These are phyloP conservation scores for Annulohypoxylon truncatum DNA, from an alignment of 2,329 filamentous ascomycete genomes.

Conservation along the genomic window DNA sequence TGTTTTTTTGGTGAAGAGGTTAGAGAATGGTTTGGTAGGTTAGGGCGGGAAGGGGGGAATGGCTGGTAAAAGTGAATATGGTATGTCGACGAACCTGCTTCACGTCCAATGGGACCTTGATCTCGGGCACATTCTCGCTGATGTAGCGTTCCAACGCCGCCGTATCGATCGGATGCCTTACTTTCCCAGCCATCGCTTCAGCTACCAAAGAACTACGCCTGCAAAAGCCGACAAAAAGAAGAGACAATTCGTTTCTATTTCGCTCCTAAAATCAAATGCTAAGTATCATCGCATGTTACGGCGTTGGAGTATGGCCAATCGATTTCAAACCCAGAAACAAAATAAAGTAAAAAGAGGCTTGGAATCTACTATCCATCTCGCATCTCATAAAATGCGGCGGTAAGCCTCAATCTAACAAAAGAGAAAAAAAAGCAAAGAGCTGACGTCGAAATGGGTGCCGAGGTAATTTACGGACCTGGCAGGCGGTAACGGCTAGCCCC, in stretches of 20 bases:
- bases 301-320: not conserved
- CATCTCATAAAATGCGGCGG: not conserved
- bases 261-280: not conserved
- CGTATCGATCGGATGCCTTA: constrained; percentile 92
- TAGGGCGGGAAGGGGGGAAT: too few relatives aligned
- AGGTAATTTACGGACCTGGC: constrained; percentile 36
- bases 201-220: too few relatives aligned
- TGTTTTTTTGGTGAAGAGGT: constrained; percentile 56
- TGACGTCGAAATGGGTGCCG: constrained; percentile 31
- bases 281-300: constrained; percentile 5
- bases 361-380: constrained; percentile 1
- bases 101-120: constrained; percentile 84
- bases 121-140: constrained; percentile 79
- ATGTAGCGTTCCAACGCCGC: constrained; percentile 83
- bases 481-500: constrained; percentile 34
- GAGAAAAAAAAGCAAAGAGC: not conserved
- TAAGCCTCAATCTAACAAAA: not conserved
- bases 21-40: not conserved
- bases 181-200: constrained; percentile 79
- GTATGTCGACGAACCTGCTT: constrained; percentile 78
- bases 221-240: not conserved
- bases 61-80: too few relatives aligned
- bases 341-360: not conserved
- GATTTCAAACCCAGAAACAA: not conserved
- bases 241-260: not conserved